A percentile compares a stretch with the other conserved stretches of the same genome.
Conservation (phyloP, 2,329 filamentous ascomycete species). For the Alternaria atra region DNA sequence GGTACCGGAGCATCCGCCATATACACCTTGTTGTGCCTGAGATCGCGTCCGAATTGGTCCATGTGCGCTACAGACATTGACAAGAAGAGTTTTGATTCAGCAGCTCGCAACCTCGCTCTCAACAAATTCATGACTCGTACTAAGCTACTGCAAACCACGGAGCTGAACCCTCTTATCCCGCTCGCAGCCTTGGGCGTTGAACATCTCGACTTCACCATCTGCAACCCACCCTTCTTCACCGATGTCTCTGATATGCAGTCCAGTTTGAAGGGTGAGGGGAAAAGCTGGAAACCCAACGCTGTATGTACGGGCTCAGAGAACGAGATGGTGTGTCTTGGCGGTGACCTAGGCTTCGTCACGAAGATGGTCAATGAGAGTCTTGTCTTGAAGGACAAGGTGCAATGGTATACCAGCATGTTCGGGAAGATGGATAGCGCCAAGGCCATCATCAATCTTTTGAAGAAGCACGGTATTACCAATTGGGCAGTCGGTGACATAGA, state of each 20-base stretch:
- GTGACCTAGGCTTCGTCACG: conserved; percentile 78
- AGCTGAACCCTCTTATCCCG: conserved; percentile 68
- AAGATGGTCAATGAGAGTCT: conserved; percentile 77
- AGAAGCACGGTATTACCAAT: conserved; percentile 70
- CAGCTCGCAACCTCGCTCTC: conserved; percentile 69
- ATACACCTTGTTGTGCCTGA: conserved; percentile 83
- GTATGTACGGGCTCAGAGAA: conserved; percentile 78
- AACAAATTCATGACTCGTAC: conserved; percentile 75
- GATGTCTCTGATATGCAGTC: conserved; percentile 73
- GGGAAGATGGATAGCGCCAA: conserved; percentile 77
- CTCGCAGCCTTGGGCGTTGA: conserved; percentile 63
- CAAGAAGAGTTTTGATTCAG: conserved; percentile 70
- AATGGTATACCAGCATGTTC: conserved; percentile 93
- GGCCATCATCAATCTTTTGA: conserved; percentile 68
- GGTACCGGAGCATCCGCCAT: conserved; percentile 92
- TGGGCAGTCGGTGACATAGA: conserved; percentile 84
- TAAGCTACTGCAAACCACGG: conserved; percentile 65
- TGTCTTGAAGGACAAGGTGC: conserved; percentile 66
- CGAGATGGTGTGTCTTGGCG: conserved; percentile 87
- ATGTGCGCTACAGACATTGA: conserved; percentile 74
- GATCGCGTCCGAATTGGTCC: conserved; percentile 71
- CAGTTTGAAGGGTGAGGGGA: conserved; percentile 66
- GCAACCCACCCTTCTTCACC: conserved; percentile 94
- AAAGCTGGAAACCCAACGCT: conserved; percentile 73
- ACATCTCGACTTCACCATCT: conserved; percentile 84